phyloP scores from a whole-genome alignment of 805 yeast species.

The Cyberlindnera euphorbiiphila region DNA sequence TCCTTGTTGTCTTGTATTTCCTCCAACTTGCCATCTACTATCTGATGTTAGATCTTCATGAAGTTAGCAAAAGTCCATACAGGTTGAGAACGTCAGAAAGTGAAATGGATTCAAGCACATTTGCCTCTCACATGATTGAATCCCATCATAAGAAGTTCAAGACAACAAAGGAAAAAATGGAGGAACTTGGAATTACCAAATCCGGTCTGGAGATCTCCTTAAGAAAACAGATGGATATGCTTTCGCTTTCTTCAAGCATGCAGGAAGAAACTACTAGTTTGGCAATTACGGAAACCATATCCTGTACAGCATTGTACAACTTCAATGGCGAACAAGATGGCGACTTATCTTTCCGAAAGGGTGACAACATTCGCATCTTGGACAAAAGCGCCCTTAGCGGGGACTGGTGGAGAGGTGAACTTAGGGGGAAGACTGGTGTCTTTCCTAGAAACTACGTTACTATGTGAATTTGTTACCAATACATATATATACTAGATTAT shows the following conservation, averaged over 20 bases:
- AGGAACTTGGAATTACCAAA: slow-evolving; percentile 9
- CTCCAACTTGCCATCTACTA: slow-evolving; percentile 35
- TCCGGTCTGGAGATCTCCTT: slow-evolving; percentile 10
- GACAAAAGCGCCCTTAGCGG: slow-evolving; percentile 17
- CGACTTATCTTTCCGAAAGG: slow-evolving; percentile 41
- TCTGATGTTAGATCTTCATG: slow-evolving; percentile 27
- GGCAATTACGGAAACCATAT: slow-evolving; percentile 11
- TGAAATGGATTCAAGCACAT: slow-evolving; percentile 3
- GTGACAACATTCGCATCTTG: slow-evolving; percentile 40
- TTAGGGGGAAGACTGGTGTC: slow-evolving; percentile 18
- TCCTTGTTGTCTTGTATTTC: slow-evolving; percentile 33
- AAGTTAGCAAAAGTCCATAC: slow-evolving; percentile 9
- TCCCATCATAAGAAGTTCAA: slow-evolving; percentile 6
- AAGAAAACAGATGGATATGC: neutral
- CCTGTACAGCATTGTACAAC: slow-evolving; percentile 38
- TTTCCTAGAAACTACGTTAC: slow-evolving; percentile 24
- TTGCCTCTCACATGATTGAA: slow-evolving; percentile 8
- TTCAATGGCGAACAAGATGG: slow-evolving; percentile 35
- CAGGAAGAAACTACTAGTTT: slow-evolving; percentile 1
- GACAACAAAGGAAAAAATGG: slow-evolving; percentile 1
- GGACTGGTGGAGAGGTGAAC: slow-evolving; percentile 27
- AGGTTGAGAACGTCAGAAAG: slow-evolving; percentile 13
- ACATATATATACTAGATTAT: neutral
- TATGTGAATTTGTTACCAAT: slow-evolving; percentile 6
- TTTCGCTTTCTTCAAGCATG: neutral